A percentile compares a stretch with the other conserved stretches of the same genome.
Conservation (phyloP, 1,139 yeast genomes). For the Keqinozyma sinolaborantium region DNA sequence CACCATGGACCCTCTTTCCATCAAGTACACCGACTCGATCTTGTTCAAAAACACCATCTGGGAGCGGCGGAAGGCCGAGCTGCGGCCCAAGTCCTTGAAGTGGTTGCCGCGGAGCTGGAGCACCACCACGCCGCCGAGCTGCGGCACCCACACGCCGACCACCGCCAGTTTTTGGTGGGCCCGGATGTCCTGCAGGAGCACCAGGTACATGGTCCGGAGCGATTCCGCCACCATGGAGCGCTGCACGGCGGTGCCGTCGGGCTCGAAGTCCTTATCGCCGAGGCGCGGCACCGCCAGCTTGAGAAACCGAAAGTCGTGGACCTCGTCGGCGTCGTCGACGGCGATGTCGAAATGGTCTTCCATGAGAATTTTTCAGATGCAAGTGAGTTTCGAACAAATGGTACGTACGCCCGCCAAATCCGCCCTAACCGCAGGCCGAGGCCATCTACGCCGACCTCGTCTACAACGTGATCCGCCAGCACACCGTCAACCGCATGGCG, state of each 20-base stretch:
- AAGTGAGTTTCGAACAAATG: not conserved
- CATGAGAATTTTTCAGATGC: conserved; percentile 4
- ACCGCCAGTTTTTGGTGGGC: conserved; percentile 50
- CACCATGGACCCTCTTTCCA: conserved; percentile 78
- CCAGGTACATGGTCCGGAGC: conserved; percentile 69
- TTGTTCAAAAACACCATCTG: conserved; percentile 47
- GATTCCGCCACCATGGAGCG: conserved; percentile 48
- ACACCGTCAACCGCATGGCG: conserved; percentile 26
- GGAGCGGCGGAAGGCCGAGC: conserved; percentile 12
- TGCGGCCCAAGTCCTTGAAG: conserved; percentile 65
- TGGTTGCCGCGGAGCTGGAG: conserved; percentile 69
- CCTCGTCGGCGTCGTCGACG: conserved; percentile 48
- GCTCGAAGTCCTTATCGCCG: conserved; percentile 87
- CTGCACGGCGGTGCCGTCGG: conserved; percentile 73
- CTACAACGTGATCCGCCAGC: conserved; percentile 30
- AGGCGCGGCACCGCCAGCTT: conserved; percentile 33
- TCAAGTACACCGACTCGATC: conserved; percentile 72
- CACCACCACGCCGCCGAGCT: conserved; percentile 31
- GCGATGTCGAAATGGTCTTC: conserved; percentile 8
- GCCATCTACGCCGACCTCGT: conserved; percentile 33
- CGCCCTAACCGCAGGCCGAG: conserved; percentile 20
- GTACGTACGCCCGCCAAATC: not conserved
- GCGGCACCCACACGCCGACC: conserved; percentile 45
- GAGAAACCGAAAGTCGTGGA: conserved; percentile 45
- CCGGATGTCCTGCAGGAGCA: conserved; percentile 58